Percentiles rank a stretch among this genome's conserved stretches.
Conservation (phyloP, 345 rosid genomes). For the Hibiscus mutabilis region DNA sequence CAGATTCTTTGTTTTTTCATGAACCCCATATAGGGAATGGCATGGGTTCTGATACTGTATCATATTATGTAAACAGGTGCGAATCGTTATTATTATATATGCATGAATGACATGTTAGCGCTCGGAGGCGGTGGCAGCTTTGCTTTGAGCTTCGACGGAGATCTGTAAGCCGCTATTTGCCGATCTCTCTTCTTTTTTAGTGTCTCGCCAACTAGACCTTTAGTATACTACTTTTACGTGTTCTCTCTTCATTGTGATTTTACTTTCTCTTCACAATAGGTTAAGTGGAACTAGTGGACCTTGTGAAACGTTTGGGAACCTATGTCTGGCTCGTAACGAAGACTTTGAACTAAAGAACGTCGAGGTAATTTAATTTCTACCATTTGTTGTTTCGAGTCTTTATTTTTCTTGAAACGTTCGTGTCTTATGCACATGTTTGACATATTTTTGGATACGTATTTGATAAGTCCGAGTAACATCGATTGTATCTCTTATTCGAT, state of each 20-base stretch:
- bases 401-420: neutral
- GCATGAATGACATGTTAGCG: conserved; percentile 79
- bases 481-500: neutral
- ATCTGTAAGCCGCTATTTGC: conserved; percentile 57
- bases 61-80: conserved; percentile 49
- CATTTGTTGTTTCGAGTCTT: neutral
- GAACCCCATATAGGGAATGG: neutral
- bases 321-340: conserved; percentile 61
- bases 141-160: conserved; percentile 78
- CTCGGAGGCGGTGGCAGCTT: conserved; percentile 87
- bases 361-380: conserved; percentile 52
- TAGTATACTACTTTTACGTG: too few species aligned
- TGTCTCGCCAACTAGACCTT: neutral
- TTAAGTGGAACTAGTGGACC: conserved; percentile 86
- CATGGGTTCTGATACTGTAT: conserved; percentile 11
- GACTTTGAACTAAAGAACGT: conserved; percentile 76
- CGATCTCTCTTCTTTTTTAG: neutral
- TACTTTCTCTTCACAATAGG: conserved; percentile 31
- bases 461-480: neutral
- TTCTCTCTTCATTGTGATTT: neutral
- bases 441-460: too few species aligned
- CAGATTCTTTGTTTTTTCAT: too few species aligned
- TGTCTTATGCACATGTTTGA: neutral
- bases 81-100: conserved; percentile 78
- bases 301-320: conserved; percentile 78